Base-by-base conservation (phyloP, 2,329 filamentous ascomycete genomes). In the Sarocladium strictum region DNA sequence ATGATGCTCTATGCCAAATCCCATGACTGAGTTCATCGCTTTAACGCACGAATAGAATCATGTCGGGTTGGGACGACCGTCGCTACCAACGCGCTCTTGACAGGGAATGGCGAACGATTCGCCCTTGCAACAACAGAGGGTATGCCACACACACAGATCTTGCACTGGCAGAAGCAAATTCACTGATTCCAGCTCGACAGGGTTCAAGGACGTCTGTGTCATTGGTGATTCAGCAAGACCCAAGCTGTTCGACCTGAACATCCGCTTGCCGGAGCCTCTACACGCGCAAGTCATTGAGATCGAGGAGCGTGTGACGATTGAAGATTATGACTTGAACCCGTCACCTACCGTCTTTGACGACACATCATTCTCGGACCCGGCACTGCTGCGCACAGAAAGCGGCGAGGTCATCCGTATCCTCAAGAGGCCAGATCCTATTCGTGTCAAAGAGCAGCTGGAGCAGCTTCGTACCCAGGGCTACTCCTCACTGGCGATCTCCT, bases 61-160 rank as follows among this genome's bases (percentile, higher is more conserved):
- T 89, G 89, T 63, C 79, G 86, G 9, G 89, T 90, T 79, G 87
- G 87, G 14, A 90, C 87, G 1, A 90, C 86, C 0, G 84, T 90
- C 6, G 86, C 86, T 1, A 90, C 86, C 0, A 90, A 90, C 69
- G 86, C 87, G 0, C 68, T 90, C n/a, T 70, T 90, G 1, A 85
- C 89, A 62, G 71, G 85, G 21, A 90, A 90, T 64, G 87, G 87
- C 15, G 85, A 88, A 64, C 77, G 76, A 54, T 86, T 86, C 61
- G 87, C 84, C 2, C 78, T 90, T 65, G 74, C 89, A 3, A 83
- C 87, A 2, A 89, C 85, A 0, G 85, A 84, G 24, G 51, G 50
- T 19, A 53, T n/a, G n/a, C n/a, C n/a, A n/a, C n/a, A n/a, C n/a
- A n/a, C n/a, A n/a, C n/a, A n/a, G n/a, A n/a, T n/a, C n/a, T n/a